Evolutionary conservation across 2,329 filamentous ascomycete genomes (phyloP).

Genomic region (Microcyclospora pomicola): DNA sequence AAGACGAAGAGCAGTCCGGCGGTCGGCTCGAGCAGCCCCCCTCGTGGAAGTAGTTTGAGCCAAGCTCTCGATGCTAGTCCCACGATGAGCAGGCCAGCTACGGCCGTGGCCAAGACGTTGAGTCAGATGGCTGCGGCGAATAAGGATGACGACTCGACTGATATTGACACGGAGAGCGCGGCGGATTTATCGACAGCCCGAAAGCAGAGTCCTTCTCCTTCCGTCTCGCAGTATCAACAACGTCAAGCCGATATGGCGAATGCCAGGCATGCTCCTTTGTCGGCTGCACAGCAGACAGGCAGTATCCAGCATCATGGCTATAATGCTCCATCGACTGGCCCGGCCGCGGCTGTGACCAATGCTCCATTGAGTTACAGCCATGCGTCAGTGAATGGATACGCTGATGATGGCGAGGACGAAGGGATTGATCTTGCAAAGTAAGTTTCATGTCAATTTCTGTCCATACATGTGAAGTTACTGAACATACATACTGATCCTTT

Average conservation of each 20-base stretch:
- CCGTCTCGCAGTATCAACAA: too few species aligned
- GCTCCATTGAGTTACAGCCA: neutral
- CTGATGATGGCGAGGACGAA: slow-evolving; percentile 31
- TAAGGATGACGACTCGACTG: slow-evolving; percentile 4
- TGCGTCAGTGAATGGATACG: slow-evolving; percentile 11
- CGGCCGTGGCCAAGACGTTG: slow-evolving; percentile 19
- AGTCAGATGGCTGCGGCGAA: slow-evolving; percentile 13
- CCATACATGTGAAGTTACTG: slow-evolving; percentile 5
- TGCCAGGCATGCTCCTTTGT: too few species aligned
- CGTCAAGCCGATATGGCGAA: too few species aligned
- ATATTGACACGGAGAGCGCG: too few species aligned
- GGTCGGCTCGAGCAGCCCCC: slow-evolving; percentile 22
- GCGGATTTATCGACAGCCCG: too few species aligned
- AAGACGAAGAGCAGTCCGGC: slow-evolving; percentile 15
- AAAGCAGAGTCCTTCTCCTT: too few species aligned
- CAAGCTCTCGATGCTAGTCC: slow-evolving; percentile 19
- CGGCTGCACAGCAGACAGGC: too few species aligned
- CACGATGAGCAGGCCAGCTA: slow-evolving; percentile 17
- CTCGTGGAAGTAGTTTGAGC: slow-evolving; percentile 9
- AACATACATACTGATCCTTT: slow-evolving; percentile 6
- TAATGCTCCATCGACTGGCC: neutral
- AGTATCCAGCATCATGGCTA: too few species aligned
- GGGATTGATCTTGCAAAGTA: slow-evolving; percentile 38
- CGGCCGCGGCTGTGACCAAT: neutral
- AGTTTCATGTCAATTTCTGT: slow-evolving; percentile 11